phyloP scores from a whole-genome alignment of 768 basidiomycete species.

The Auriscalpium orientale region DNA sequence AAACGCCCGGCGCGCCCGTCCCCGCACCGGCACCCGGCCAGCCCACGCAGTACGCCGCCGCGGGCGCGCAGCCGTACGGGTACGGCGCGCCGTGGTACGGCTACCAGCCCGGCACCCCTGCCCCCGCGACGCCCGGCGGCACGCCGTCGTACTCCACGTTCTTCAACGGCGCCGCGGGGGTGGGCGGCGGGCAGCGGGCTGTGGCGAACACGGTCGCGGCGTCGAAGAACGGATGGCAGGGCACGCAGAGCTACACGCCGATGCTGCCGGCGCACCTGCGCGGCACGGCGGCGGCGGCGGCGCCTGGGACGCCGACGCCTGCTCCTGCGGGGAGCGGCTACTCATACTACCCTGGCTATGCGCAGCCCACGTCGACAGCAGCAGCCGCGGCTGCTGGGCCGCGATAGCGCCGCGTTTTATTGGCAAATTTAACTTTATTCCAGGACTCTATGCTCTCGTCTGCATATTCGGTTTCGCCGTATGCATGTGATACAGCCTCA shows the following conservation, averaged over 20 bases:
- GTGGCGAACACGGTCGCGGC: constrained; percentile 47
- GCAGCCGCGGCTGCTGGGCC: background rate
- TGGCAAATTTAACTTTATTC: too few species aligned
- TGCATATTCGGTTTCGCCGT: too few species aligned
- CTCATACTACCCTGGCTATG: constrained; percentile 19
- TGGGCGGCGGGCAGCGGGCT: constrained; percentile 32
- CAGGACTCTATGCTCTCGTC: too few species aligned
- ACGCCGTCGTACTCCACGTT: constrained; percentile 36
- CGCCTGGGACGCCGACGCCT: constrained; percentile 17
- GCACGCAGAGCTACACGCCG: constrained; percentile 22
- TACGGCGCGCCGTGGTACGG: constrained; percentile 35
- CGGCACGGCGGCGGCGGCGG: constrained; percentile 10
- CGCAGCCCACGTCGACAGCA: constrained; percentile 14
- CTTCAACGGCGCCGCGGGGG: constrained; percentile 26
- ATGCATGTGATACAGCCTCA: too few species aligned
- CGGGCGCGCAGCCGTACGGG: constrained; percentile 33
- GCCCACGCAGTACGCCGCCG: constrained; percentile 22
- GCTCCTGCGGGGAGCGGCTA: constrained; percentile 14
- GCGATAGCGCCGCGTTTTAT: constrained; percentile 1
- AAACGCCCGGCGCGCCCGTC: constrained; percentile 20
- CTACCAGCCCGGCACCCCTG: constrained; percentile 39
- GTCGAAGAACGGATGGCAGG: constrained; percentile 20
- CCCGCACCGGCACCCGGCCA: constrained; percentile 22
- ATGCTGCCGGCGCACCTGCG: constrained; percentile 38
- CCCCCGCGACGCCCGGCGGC: constrained; percentile 26